Evolutionary conservation across 2,329 filamentous ascomycete genomes (phyloP).

Genomic region (Calonectria pseudoturangicola): DNA sequence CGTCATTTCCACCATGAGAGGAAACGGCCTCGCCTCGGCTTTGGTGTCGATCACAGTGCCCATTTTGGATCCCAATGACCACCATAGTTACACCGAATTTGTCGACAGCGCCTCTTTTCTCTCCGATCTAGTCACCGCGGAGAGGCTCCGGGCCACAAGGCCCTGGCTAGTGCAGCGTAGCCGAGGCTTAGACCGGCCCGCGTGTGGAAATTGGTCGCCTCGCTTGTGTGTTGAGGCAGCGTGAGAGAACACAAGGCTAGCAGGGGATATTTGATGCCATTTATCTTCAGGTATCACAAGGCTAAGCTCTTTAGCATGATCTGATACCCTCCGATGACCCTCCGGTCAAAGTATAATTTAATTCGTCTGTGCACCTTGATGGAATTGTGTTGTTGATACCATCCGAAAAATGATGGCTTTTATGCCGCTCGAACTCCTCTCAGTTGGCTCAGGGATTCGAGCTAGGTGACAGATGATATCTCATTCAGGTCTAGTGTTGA

Average conservation of each 20-base stretch:
- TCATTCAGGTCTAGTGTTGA: too few species aligned
- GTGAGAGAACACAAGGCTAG: neutral
- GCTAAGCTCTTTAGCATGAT: too few species aligned
- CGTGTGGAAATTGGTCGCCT: neutral
- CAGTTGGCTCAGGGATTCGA: too few species aligned
- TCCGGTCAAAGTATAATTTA: too few species aligned
- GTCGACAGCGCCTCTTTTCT: neutral
- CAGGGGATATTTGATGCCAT: neutral
- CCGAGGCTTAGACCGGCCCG: neutral
- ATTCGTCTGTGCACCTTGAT: too few species aligned
- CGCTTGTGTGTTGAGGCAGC: neutral
- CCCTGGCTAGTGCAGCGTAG: neutral
- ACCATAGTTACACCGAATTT: neutral
- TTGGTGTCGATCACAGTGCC: neutral
- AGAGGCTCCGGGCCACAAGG: neutral
- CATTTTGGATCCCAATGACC: neutral
- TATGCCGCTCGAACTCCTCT: too few species aligned
- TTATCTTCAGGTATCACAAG: too few species aligned
- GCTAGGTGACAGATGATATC: too few species aligned
- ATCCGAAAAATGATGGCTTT: too few species aligned
- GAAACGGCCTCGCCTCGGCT: neutral
- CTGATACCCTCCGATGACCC: too few species aligned
- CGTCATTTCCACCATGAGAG: slow-evolving; percentile 4
- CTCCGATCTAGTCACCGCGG: neutral
- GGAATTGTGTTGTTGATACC: too few species aligned